phyloP scores from a whole-genome alignment of 2,329 filamentous ascomycete species.

The Penicillium olsonii region DNA sequence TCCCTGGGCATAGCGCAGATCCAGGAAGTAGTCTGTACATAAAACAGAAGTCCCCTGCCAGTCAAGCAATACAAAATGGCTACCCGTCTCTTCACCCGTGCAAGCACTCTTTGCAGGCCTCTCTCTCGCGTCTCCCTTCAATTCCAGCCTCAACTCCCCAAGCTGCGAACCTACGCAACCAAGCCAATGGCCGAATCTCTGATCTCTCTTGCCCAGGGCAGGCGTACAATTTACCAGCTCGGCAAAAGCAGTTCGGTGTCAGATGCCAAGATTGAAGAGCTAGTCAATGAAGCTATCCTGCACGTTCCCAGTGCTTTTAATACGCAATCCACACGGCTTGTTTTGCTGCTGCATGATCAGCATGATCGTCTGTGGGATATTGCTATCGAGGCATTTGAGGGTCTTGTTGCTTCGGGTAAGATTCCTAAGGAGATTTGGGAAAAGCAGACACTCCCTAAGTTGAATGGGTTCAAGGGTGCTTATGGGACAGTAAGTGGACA shows the following conservation, averaged over 20 bases:
- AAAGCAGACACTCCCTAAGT: conserved; percentile 44
- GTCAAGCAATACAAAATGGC: neutral
- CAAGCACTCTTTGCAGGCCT: neutral
- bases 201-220: conserved; percentile 34
- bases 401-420: conserved; percentile 61
- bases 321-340: conserved; percentile 76
- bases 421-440: conserved; percentile 58
- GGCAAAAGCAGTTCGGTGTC: conserved; percentile 36
- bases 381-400: conserved; percentile 63
- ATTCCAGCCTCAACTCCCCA: neutral
- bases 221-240: conserved; percentile 41
- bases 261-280: conserved; percentile 39
- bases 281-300: conserved; percentile 55
- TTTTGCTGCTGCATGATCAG: conserved; percentile 77
- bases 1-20: neutral
- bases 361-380: conserved; percentile 89
- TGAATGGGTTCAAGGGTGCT: conserved; percentile 65
- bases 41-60: neutral
- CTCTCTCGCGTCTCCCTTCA: neutral
- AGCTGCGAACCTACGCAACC: neutral
- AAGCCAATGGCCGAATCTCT: conserved; percentile 23
- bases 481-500: conserved; percentile 61
- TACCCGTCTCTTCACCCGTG: neutral
- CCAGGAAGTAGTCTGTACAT: neutral
- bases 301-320: conserved; percentile 84